Base-by-base conservation (phyloP, 2,329 filamentous ascomycete species). In the Chrysoporthe cubensis region DNA sequence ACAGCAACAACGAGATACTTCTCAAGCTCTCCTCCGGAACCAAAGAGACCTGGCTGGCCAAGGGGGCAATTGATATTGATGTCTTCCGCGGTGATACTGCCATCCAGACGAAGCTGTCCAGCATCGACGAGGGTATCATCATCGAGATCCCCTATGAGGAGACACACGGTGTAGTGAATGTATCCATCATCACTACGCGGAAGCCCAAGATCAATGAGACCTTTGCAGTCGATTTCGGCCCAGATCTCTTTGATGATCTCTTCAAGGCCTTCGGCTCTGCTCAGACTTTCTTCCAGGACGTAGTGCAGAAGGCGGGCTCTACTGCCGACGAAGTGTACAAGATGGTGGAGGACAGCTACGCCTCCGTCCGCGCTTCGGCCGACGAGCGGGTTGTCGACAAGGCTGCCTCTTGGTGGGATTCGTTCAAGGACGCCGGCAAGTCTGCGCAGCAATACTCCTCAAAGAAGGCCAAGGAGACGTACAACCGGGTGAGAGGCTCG, bases 201-300 rank as follows among this genome's bases (percentile, higher is more conserved):
- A 85, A 85, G 69, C 88, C 88, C 34, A 86, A 83, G 75, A 81
- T 90, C 70, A 86, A 86, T 72, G 87, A 90, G 77, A 85, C 84
- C 0, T 87, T 90, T 74, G 82, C 84, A 50, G 78, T 90, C 42
- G 84, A 89, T 74, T 88, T 90, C 75, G 86, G 87, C 59, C 83
- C 78, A 74, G 78, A 81, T 32, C 79, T 79, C 54, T 74, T 85
- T 8, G 78, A 77, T 9, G 78, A 79, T 50, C 80, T 80, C 9
- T 52, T 40, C 54, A 48, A 50, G 32, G 57, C 57, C 32, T 37
- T 61, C 3, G 21, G 21, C 5, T 61, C 59, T 32, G 57, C 63
- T 21, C 63, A 60, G 43, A n/a, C 18, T 14, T 34, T 40, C n/a
- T 13, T 65, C 4, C 63, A 60, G 18, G 43, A 7, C n/a, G 34